A percentile compares a stretch with the other conserved stretches of the same genome.
These are phyloP conservation scores for Beauveria pseudobassiana DNA, from an alignment of 2,329 filamentous ascomycete species.

Conservation along the genomic window DNA sequence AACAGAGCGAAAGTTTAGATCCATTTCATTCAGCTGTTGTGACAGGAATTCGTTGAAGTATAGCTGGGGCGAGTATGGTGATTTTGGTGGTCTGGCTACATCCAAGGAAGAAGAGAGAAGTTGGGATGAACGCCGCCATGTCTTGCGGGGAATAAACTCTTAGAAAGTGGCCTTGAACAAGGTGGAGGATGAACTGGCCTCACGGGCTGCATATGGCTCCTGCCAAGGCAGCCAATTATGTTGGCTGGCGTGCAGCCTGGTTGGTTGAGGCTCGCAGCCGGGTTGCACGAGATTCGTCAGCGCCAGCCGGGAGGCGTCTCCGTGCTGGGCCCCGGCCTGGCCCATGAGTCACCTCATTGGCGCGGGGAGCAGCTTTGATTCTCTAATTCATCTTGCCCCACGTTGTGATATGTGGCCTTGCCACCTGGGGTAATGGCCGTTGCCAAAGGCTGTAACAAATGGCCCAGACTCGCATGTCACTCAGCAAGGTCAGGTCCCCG, in stretches of 20 bases:
- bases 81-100: background rate
- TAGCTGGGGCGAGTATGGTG: background rate
- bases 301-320: background rate
- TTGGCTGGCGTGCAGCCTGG: background rate
- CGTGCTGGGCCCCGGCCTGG: background rate
- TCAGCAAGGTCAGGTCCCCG: too few species aligned
- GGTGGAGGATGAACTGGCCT: background rate
- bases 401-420: too few species aligned
- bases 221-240: background rate
- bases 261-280: background rate
- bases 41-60: background rate
- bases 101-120: background rate
- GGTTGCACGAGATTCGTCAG: background rate
- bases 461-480: too few species aligned
- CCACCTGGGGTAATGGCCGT: too few species aligned
- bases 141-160: too few species aligned
- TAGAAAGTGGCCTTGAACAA: too few species aligned
- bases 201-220: background rate
- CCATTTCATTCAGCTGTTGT: background rate
- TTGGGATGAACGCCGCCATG: background rate
- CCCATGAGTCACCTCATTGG: background rate
- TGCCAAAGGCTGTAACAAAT: too few species aligned
- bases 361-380: background rate
- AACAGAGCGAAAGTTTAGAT: background rate
- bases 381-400: background rate